A percentile compares a stretch with the other conserved stretches of the same genome.
phyloP scores from a whole-genome alignment of 306 rosid genomes.

The Canavalia ensiformis region DNA sequence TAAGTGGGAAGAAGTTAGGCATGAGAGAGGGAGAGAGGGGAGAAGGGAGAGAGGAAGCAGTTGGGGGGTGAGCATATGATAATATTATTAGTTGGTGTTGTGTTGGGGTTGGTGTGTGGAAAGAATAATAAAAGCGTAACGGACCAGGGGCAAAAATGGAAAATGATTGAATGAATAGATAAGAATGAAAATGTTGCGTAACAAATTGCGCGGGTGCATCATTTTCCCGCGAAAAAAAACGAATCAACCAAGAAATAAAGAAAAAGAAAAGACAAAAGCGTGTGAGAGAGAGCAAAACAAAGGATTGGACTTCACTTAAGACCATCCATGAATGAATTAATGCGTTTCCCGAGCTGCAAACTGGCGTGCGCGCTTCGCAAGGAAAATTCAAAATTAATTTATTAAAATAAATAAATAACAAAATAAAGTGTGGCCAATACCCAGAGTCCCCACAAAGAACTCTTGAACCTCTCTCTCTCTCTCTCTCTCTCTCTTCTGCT shows the following conservation, averaged over 20 bases:
- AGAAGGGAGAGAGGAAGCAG: neutral
- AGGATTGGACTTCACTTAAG: neutral
- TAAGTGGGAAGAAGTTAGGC: neutral
- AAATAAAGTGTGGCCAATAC: neutral
- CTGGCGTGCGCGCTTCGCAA: slow-evolving; percentile 44
- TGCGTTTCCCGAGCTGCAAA: slow-evolving; percentile 25
- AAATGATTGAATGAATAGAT: too few species aligned
- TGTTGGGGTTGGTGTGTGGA: too few species aligned
- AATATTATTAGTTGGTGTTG: too few species aligned
- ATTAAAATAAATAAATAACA: too few species aligned
- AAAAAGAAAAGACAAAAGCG: neutral
- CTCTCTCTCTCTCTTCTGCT: too few species aligned
- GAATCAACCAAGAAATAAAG: neutral
- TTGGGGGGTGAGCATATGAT: neutral
- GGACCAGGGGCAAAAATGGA: too few species aligned
- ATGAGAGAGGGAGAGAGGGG: neutral
- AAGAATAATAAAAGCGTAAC: too few species aligned
- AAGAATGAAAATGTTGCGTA: neutral
- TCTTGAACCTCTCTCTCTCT: too few species aligned
- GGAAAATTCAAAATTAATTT: neutral
- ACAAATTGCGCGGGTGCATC: neutral
- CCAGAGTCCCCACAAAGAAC: neutral
- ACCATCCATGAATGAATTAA: neutral
- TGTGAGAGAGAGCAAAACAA: neutral
- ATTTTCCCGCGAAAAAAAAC: slow-evolving; percentile 17